phyloP scores from a whole-genome alignment of 2,329 filamentous ascomycete species.

The Colletotrichum sp. region DNA sequence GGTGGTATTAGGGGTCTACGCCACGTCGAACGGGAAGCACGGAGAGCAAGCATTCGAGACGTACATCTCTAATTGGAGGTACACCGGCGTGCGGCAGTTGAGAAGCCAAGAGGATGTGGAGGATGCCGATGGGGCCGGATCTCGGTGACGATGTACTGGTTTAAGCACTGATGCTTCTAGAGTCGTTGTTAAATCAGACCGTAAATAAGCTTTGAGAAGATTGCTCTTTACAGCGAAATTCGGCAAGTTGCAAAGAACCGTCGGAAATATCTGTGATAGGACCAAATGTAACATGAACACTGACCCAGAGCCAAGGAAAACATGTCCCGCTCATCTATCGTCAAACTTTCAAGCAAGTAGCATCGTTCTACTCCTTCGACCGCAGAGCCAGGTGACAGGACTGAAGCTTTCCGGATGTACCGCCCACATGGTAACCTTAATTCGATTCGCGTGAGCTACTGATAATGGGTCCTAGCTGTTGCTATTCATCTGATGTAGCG shows the following conservation, averaged over 20 bases:
- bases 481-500: neutral
- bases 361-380: too few species aligned
- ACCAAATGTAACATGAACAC: too few species aligned
- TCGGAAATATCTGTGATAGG: too few species aligned
- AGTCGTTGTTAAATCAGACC: neutral
- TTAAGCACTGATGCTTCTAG: neutral
- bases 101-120: conserved; percentile 6
- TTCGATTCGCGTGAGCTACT: neutral
- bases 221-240: neutral
- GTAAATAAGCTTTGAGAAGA: neutral
- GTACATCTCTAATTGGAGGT: conserved; percentile 13
- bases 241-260: too few species aligned
- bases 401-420: neutral
- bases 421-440: neutral
- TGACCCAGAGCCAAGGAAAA: neutral
- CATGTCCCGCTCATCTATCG: neutral
- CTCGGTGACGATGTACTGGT: neutral
- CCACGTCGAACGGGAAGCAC: conserved; percentile 18
- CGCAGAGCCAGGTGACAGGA: too few species aligned
- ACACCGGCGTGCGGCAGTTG: neutral
- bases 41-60: conserved; percentile 20
- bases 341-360: neutral
- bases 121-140: neutral
- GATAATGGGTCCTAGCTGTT: neutral
- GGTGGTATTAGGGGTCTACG: conserved; percentile 4